Conservation (phyloP, 257 asterid genomes). For the Nicotiana knightiana region DNA sequence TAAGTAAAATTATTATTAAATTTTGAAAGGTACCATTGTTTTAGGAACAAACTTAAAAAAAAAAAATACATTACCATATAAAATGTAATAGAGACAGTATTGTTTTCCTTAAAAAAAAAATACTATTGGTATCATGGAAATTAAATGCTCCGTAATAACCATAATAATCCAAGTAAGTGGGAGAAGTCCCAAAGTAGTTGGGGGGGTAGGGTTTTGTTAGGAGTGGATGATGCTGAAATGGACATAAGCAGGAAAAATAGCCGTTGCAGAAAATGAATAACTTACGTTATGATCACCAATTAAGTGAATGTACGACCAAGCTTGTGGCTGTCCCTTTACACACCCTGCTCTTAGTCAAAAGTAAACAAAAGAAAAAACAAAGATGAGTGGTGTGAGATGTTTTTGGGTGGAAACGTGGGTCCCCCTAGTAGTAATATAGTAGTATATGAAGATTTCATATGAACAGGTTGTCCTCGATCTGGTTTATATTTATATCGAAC, state of each 20-base stretch:
- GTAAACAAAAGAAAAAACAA: not conserved
- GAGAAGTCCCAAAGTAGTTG: not conserved
- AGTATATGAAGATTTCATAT: not conserved
- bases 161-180: not conserved
- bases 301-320: not conserved
- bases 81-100: no score
- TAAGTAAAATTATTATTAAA: no score
- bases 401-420: not conserved
- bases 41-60: no score
- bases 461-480: not conserved
- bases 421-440: not conserved
- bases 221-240: not conserved
- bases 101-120: not conserved
- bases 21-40: no score
- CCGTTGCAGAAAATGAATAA: slow-evolving; percentile 19
- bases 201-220: not conserved
- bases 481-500: no score
- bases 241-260: slow-evolving; percentile 29
- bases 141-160: not conserved
- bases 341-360: not conserved
- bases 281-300: no score
- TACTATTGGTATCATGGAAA: not conserved
- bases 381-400: not conserved
- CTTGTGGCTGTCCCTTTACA: slow-evolving; percentile 6
- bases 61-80: no score